phyloP scores from a whole-genome alignment of 768 basidiomycete genomes.

The Serpula lacrymans region DNA sequence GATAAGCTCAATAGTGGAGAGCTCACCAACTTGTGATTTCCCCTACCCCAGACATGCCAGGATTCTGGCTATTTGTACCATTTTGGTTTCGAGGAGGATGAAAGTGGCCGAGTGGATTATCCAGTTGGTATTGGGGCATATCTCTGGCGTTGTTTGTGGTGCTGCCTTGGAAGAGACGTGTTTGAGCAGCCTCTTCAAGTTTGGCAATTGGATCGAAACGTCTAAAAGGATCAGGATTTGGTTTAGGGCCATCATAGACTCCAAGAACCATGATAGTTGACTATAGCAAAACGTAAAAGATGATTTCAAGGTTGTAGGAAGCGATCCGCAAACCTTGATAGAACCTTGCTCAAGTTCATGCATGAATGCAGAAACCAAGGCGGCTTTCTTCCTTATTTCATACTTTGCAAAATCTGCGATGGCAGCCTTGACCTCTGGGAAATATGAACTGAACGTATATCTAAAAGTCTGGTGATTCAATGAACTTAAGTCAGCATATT shows the following conservation, averaged over 20 bases:
- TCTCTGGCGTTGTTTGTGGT: neutral
- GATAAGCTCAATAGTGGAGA: neutral
- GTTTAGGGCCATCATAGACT: slow-evolving; percentile 8
- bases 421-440: slow-evolving; percentile 6
- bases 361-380: slow-evolving; percentile 8
- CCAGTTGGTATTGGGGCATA: neutral
- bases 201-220: neutral
- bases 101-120: neutral
- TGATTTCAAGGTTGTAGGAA: neutral
- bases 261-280: slow-evolving; percentile 4
- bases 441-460: neutral
- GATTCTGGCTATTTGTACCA: neutral
- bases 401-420: neutral
- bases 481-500: too few relatives aligned
- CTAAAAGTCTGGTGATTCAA: too few relatives aligned
- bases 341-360: slow-evolving; percentile 2
- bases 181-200: neutral
- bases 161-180: slow-evolving; percentile 1
- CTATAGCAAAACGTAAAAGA: neutral
- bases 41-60: too few relatives aligned
- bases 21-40: too few relatives aligned
- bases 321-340: slow-evolving; percentile 4
- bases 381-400: slow-evolving; percentile 6
- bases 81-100: neutral
- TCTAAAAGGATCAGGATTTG: slow-evolving; percentile 1